Percentiles rank a stretch among this genome's conserved stretches.
These are phyloP conservation scores for Ambrosiella beaveri DNA, from an alignment of 2,329 filamentous ascomycete genomes.

Conservation along the genomic window DNA sequence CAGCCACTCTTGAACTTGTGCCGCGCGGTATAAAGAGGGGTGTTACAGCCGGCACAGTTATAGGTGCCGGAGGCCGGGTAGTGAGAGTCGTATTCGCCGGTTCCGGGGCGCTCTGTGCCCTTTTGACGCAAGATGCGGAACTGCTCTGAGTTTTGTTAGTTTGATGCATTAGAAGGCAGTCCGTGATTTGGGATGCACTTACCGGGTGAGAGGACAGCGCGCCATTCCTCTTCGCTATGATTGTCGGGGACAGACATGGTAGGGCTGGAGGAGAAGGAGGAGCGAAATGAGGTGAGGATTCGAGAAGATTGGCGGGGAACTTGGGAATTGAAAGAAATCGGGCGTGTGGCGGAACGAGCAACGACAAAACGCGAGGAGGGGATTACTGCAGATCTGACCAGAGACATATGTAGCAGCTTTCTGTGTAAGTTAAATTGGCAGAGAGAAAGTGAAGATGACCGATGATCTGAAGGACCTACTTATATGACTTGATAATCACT, in stretches of 20 bases:
- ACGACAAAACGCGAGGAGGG: background rate
- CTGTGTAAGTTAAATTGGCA: background rate
- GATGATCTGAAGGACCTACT: background rate
- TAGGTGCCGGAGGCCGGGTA: conserved; percentile 61
- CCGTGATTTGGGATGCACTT: conserved; percentile 14
- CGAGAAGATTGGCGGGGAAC: background rate
- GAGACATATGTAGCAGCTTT: background rate
- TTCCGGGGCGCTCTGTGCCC: conserved; percentile 68
- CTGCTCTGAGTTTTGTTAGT: conserved; percentile 49
- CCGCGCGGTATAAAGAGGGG: conserved; percentile 77
- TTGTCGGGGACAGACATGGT: conserved; percentile 65
- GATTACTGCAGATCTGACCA: background rate
- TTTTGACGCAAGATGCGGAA: conserved; percentile 86
- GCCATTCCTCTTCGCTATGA: conserved; percentile 74
- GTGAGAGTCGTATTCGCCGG: conserved; percentile 79
- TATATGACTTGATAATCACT: background rate
- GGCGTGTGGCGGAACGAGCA: background rate
- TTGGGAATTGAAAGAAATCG: background rate
- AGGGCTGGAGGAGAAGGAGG: conserved; percentile 36
- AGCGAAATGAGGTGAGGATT: conserved; percentile 61
- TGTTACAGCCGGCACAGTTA: conserved; percentile 67
- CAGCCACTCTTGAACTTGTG: conserved; percentile 96
- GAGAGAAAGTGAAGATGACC: background rate
- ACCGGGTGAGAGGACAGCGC: conserved; percentile 54
- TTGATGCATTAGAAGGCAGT: background rate